phyloP scores from a whole-genome alignment of 805 yeast genomes.

The Hanseniaspora clermontiae region DNA sequence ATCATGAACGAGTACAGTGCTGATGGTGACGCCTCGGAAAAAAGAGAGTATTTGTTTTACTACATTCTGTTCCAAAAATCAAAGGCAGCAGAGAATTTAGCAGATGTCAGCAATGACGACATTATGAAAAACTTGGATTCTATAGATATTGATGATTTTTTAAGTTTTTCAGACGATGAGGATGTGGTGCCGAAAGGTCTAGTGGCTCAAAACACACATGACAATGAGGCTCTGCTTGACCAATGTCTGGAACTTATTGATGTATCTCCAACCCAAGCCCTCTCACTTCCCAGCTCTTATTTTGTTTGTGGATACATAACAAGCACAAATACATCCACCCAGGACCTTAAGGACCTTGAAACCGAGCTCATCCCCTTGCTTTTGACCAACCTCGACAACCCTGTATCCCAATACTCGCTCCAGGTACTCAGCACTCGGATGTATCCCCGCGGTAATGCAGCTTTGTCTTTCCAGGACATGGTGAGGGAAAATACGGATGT shows the following conservation, averaged over 20 bases:
- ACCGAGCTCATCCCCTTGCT: not conserved
- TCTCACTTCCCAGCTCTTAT: not conserved
- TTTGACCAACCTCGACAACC: not conserved
- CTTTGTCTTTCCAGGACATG: not conserved
- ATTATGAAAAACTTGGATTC: not conserved
- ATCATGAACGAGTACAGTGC: not conserved
- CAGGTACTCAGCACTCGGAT: not conserved
- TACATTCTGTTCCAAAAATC: constrained; percentile 2
- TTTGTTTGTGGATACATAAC: not conserved
- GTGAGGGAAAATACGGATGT: not conserved
- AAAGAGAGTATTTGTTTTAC: not conserved
- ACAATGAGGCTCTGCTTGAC: not conserved
- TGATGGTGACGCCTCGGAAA: not conserved
- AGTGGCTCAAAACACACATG: not conserved
- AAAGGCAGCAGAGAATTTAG: not conserved
- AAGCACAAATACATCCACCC: not conserved
- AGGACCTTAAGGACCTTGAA: not conserved
- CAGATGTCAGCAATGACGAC: not conserved
- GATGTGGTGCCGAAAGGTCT: not conserved
- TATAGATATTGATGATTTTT: constrained; percentile 1
- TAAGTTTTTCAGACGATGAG: constrained; percentile 6
- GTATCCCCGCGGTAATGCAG: not conserved
- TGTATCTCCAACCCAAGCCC: not conserved
- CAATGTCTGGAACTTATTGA: not conserved
- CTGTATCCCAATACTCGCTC: not conserved